Conservation (phyloP, 495 filamentous ascomycete species). For the Neurospora hispaniola region DNA sequence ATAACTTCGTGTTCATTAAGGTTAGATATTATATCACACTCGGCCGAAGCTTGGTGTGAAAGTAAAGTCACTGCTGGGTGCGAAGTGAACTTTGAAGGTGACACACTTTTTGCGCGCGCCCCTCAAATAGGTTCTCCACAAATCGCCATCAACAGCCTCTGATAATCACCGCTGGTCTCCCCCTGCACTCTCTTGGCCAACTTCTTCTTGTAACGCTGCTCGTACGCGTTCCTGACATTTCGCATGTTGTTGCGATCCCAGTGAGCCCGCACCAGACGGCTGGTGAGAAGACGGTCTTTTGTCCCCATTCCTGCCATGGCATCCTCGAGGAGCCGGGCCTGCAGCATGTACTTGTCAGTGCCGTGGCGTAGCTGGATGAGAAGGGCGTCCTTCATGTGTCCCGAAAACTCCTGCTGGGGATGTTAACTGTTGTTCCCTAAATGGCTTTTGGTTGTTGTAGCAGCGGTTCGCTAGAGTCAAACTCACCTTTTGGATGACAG, state of each 20-base stretch:
- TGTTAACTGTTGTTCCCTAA: constrained; percentile 1
- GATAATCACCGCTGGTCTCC: constrained; percentile 83
- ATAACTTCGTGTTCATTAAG: background rate
- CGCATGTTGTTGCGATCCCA: constrained; percentile 67
- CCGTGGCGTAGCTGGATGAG: constrained; percentile 67
- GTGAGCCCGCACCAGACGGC: constrained; percentile 61
- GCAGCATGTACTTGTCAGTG: constrained; percentile 67
- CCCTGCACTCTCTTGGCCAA: constrained; percentile 56
- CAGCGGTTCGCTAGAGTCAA: background rate
- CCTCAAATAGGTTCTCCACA: background rate
- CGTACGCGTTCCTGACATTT: constrained; percentile 64
- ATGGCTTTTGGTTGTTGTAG: background rate
- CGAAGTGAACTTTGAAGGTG: background rate
- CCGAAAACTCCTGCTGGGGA: constrained; percentile 56
- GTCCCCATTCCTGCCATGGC: constrained; percentile 82
- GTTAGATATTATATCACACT: background rate
- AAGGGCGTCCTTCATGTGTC: constrained; percentile 86
- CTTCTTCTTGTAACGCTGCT: constrained; percentile 48
- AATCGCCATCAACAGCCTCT: constrained; percentile 50
- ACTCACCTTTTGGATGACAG: constrained; percentile 54
- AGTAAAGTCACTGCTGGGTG: background rate
- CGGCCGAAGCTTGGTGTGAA: background rate
- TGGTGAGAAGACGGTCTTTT: constrained; percentile 69
- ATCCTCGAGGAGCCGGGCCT: constrained; percentile 70
- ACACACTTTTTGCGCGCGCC: background rate